A percentile compares a stretch with the other conserved stretches of the same genome.
These are phyloP conservation scores for Helicocarpus griseus DNA, from an alignment of 2,329 filamentous ascomycete species.

Conservation along the genomic window DNA sequence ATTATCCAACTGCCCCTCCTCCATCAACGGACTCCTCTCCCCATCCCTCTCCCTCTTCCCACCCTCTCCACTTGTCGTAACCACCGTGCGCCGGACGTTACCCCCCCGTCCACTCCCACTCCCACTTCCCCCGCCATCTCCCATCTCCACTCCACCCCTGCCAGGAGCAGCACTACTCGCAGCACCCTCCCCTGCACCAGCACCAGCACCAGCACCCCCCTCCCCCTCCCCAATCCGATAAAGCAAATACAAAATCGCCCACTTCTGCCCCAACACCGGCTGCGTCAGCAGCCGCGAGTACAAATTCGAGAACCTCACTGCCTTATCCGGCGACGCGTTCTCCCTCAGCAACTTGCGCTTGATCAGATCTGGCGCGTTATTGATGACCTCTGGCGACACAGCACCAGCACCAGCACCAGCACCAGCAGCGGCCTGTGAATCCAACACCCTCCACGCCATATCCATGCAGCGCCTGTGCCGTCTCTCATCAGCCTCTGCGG, in stretches of 20 bases:
- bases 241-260: slow-evolving; percentile 88
- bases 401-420: slow-evolving; percentile 6
- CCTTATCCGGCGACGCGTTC: slow-evolving; percentile 62
- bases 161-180: too few species aligned
- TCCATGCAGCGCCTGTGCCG: slow-evolving; percentile 27
- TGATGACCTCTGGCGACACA: slow-evolving; percentile 45
- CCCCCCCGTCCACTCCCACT: not conserved
- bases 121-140: not conserved
- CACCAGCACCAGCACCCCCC: not conserved
- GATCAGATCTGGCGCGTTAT: slow-evolving; percentile 87
- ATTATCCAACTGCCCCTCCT: slow-evolving; percentile 29
- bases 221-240: slow-evolving; percentile 65
- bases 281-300: slow-evolving; percentile 84
- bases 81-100: not conserved
- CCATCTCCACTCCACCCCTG: not conserved
- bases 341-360: slow-evolving; percentile 75
- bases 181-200: slow-evolving; percentile 16
- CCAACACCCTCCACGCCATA: slow-evolving; percentile 30
- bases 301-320: slow-evolving; percentile 77
- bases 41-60: slow-evolving; percentile 10
- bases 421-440: slow-evolving; percentile 17
- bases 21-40: slow-evolving; percentile 29
- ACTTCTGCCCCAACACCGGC: slow-evolving; percentile 89
- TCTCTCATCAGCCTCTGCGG: slow-evolving; percentile 28
- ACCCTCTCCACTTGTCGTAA: not conserved